Evolutionary conservation across 2,329 filamentous ascomycete genomes (phyloP).

Genomic region (Rhynchosporium agropyri): DNA sequence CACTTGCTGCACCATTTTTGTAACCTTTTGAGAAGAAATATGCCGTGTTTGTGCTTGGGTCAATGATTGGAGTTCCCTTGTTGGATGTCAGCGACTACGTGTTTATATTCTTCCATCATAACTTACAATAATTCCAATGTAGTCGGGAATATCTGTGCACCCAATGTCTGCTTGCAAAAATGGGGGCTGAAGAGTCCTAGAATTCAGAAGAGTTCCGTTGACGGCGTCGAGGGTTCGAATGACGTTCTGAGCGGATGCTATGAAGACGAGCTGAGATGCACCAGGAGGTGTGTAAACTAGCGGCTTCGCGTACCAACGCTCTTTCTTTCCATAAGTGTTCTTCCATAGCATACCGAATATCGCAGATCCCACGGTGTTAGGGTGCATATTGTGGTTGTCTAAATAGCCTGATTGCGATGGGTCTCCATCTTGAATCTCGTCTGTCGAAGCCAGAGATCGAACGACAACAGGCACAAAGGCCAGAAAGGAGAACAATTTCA

Average conservation of each 20-base stretch:
- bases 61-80: slow-evolving; percentile 45
- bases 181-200: slow-evolving; percentile 45
- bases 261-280: slow-evolving; percentile 44
- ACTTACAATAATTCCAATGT: slow-evolving; percentile 43
- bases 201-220: slow-evolving; percentile 45
- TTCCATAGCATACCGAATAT: slow-evolving; percentile 46
- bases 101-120: neutral
- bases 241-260: slow-evolving; percentile 46
- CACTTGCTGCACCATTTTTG: slow-evolving; percentile 36
- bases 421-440: slow-evolving; percentile 39
- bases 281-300: slow-evolving; percentile 48
- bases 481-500: slow-evolving; percentile 21
- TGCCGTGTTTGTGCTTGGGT: slow-evolving; percentile 43
- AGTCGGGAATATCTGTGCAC: slow-evolving; percentile 48
- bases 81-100: neutral
- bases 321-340: slow-evolving; percentile 39
- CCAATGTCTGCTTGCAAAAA: slow-evolving; percentile 41
- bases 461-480: slow-evolving; percentile 27
- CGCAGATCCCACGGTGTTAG: slow-evolving; percentile 42
- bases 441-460: slow-evolving; percentile 26
- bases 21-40: slow-evolving; percentile 47
- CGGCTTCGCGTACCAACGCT: slow-evolving; percentile 48
- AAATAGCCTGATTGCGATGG: slow-evolving; percentile 45
- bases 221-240: slow-evolving; percentile 47
- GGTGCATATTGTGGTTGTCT: slow-evolving; percentile 48